Evolutionary conservation across 305 asterid genomes (phyloP).

Genomic region (Solanum hybrid): DNA sequence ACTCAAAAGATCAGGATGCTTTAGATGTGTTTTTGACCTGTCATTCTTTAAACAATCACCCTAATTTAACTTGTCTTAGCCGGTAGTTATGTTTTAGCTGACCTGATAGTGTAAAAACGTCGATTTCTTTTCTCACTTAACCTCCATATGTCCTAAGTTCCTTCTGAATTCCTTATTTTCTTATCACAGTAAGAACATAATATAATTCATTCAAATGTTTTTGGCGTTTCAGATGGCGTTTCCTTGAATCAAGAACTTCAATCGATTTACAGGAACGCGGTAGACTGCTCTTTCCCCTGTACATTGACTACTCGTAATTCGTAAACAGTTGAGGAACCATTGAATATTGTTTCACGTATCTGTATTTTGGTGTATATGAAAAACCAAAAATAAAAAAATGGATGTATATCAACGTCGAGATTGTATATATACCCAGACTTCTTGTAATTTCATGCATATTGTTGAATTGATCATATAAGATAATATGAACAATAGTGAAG

Average conservation of each 20-base stretch:
- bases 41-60: background rate
- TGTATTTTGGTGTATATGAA: background rate
- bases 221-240: background rate
- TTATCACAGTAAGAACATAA: background rate
- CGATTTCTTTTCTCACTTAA: background rate
- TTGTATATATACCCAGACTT: background rate
- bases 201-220: background rate
- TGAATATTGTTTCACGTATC: background rate
- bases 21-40: background rate
- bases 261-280: background rate
- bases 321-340: background rate
- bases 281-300: background rate
- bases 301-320: background rate
- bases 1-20: background rate
- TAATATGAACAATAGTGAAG: background rate
- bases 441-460: background rate
- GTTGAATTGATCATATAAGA: background rate
- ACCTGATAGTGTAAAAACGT: background rate
- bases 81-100: background rate
- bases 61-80: background rate
- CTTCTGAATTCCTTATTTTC: background rate
- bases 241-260: background rate
- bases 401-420: background rate
- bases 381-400: background rate
- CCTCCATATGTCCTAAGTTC: background rate